phyloP scores from a whole-genome alignment of 2,329 filamentous ascomycete genomes.

The Aspergillus costaricaensis region DNA sequence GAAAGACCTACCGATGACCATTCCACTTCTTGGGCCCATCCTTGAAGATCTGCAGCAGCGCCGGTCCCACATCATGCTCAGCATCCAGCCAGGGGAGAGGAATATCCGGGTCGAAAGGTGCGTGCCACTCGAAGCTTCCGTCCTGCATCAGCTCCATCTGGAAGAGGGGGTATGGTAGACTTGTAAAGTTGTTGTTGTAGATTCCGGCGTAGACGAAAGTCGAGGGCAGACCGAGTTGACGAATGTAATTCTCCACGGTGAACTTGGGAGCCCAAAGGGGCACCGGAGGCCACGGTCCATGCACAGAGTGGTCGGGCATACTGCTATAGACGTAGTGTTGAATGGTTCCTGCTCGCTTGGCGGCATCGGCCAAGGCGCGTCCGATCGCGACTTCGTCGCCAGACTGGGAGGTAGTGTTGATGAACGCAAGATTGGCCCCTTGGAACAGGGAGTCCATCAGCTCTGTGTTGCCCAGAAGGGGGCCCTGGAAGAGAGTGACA shows the following conservation, averaged over 20 bases:
- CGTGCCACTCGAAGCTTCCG: constrained; percentile 87
- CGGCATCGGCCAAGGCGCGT: constrained; percentile 82
- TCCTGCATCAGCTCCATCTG: constrained; percentile 87
- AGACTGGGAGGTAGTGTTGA: constrained; percentile 92
- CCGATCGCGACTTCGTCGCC: constrained; percentile 92
- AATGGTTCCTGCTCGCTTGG: constrained; percentile 73
- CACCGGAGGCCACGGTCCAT: constrained; percentile 78
- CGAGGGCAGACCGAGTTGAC: constrained; percentile 76
- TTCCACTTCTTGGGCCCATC: constrained; percentile 86
- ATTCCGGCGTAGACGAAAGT: constrained; percentile 97
- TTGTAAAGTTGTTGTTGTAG: constrained; percentile 99
- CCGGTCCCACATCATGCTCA: constrained; percentile 92
- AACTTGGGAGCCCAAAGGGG: constrained; percentile 94
- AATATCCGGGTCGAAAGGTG: constrained; percentile 86
- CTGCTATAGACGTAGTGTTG: constrained; percentile 95
- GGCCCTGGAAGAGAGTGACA: constrained; percentile 69
- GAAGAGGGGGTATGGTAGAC: constrained; percentile 86
- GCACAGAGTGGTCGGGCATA: constrained; percentile 90
- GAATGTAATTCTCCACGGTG: constrained; percentile 86
- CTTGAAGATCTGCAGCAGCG: constrained; percentile 91
- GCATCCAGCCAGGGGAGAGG: constrained; percentile 94
- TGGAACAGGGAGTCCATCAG: constrained; percentile 78
- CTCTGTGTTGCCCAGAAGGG: constrained; percentile 68
- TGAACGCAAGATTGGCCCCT: constrained; percentile 85
- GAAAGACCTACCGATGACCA: constrained; percentile 60